These are phyloP conservation scores for Candida palmyrensis DNA, from an alignment of 805 yeast genomes.

Conservation along the genomic window DNA sequence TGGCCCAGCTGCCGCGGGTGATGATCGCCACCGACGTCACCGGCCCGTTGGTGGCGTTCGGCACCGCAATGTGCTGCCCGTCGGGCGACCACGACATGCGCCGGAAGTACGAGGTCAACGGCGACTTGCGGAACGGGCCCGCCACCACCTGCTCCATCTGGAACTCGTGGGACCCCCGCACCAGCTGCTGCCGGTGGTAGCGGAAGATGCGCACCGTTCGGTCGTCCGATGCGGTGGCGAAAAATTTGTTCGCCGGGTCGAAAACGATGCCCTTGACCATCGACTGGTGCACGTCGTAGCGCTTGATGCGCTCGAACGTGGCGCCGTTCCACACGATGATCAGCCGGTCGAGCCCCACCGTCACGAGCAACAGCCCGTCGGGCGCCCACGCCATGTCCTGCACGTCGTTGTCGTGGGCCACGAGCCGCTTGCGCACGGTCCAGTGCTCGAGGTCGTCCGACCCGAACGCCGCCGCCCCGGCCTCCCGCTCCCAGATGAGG, in stretches of 20 bases:
- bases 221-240: slow-evolving; percentile 96
- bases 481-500: slow-evolving; percentile 90
- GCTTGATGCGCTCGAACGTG: slow-evolving; percentile 82
- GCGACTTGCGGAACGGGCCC: slow-evolving; percentile 84
- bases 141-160: slow-evolving; percentile 78
- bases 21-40: slow-evolving; percentile 69
- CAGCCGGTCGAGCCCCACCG: slow-evolving; percentile 91
- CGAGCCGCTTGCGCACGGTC: slow-evolving; percentile 88
- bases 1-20: slow-evolving; percentile 75
- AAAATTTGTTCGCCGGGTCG: slow-evolving; percentile 97
- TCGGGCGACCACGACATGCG: slow-evolving; percentile 89
- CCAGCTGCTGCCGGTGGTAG: slow-evolving; percentile 61
- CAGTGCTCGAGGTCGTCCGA: slow-evolving; percentile 80
- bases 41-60: slow-evolving; percentile 82
- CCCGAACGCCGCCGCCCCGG: slow-evolving; percentile 62
- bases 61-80: slow-evolving; percentile 81
- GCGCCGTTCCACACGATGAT: slow-evolving; percentile 91
- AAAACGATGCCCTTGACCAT: slow-evolving; percentile 95
- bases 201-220: slow-evolving; percentile 84
- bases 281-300: slow-evolving; percentile 90
- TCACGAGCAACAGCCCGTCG: slow-evolving; percentile 81
- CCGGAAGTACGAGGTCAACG: slow-evolving; percentile 86
- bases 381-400: slow-evolving; percentile 99
- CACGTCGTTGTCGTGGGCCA: slow-evolving; percentile 96
- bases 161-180: slow-evolving; percentile 62